Evolutionary conservation across 176 grass and related monocot species (phyloP).

Genomic region (Elaeis guineensis): DNA sequence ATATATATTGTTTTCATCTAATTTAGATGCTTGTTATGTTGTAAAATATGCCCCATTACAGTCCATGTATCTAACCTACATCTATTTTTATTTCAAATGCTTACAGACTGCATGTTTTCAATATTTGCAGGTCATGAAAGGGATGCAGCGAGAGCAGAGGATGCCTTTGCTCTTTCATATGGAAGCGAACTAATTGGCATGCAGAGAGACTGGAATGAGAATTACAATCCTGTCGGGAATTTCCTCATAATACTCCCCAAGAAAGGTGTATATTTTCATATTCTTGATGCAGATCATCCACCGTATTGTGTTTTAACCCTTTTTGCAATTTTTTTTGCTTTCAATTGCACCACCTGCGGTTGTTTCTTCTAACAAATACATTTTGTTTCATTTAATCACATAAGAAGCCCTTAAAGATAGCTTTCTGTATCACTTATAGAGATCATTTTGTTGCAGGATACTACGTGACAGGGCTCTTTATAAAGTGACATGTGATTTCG

Average conservation of each 20-base stretch:
- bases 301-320: no score
- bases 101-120: background rate
- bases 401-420: background rate
- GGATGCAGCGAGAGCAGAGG: conserved; percentile 84
- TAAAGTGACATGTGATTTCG: conserved; percentile 97
- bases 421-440: background rate
- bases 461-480: conserved; percentile 92
- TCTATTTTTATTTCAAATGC: background rate
- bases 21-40: no score
- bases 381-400: background rate
- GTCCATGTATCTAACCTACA: no score
- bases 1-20: no score
- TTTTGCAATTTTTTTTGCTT: no score
- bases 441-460: conserved; percentile 44
- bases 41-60: no score
- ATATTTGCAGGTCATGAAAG: conserved; percentile 58
- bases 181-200: conserved; percentile 93
- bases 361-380: background rate
- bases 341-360: no score
- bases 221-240: conserved; percentile 88
- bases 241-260: conserved; percentile 79
- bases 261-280: conserved; percentile 49
- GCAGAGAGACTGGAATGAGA: conserved; percentile 99
- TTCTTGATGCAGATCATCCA: no score
- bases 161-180: conserved; percentile 70